Evolutionary conservation across 2,329 filamentous ascomycete genomes (phyloP).

Genomic region (Botrytis medusae): DNA sequence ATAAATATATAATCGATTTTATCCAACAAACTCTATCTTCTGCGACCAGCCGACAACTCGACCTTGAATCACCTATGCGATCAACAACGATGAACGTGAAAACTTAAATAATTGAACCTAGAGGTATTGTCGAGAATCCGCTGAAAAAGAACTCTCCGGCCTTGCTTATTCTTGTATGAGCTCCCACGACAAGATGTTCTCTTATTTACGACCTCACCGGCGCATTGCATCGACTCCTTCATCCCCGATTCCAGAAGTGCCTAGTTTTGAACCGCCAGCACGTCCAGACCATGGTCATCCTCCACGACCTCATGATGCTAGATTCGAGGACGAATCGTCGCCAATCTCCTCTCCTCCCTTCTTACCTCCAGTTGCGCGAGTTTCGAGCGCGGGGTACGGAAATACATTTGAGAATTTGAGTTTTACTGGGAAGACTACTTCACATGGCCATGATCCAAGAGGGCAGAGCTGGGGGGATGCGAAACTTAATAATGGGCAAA

Average conservation of each 20-base stretch:
- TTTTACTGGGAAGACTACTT: constrained; percentile 7
- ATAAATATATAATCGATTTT: neutral
- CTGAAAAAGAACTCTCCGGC: neutral
- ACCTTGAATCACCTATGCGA: constrained; percentile 1
- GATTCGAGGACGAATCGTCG: constrained; percentile 27
- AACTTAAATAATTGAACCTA: neutral
- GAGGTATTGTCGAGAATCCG: neutral
- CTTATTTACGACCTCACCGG: constrained; percentile 40
- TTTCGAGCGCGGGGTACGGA: constrained; percentile 38
- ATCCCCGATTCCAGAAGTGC: constrained; percentile 35
- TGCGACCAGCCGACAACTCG: neutral
- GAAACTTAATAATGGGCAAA: constrained; percentile 22
- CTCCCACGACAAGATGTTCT: constrained; percentile 36
- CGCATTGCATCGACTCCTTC: constrained; percentile 39
- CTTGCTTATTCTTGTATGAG: neutral
- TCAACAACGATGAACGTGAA: neutral
- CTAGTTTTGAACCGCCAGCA: constrained; percentile 35
- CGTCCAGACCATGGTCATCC: constrained; percentile 36
- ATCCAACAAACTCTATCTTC: neutral
- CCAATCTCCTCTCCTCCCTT: constrained; percentile 48
- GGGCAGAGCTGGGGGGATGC: constrained; percentile 14
- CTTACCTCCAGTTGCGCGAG: constrained; percentile 44
- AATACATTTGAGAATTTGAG: constrained; percentile 18
- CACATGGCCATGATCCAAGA: constrained; percentile 22
- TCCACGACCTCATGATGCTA: constrained; percentile 32